These are phyloP conservation scores for Xylariaceae sp. DNA, from an alignment of 2,329 filamentous ascomycete species.

Conservation along the genomic window DNA sequence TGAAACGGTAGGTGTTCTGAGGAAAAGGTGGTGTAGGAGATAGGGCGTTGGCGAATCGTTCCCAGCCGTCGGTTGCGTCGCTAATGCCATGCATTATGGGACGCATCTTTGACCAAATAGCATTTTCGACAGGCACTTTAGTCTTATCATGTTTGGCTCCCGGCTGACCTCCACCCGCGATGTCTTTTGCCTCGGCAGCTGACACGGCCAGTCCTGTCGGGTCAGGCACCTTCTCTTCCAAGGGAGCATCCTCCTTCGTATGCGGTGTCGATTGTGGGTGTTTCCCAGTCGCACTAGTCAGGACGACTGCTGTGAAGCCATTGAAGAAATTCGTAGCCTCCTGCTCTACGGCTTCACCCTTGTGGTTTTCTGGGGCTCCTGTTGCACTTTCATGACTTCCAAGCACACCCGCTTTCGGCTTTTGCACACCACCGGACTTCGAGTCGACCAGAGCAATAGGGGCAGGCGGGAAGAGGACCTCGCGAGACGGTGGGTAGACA, in stretches of 20 bases:
- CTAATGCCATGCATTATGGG: constrained; percentile 61
- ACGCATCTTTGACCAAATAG: constrained; percentile 72
- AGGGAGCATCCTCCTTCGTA: constrained; percentile 29
- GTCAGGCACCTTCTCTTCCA: constrained; percentile 28
- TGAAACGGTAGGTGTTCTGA: constrained; percentile 46
- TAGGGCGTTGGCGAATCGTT: constrained; percentile 43
- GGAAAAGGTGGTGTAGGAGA: constrained; percentile 63
- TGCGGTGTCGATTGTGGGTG: constrained; percentile 62
- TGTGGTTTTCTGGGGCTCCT: constrained; percentile 76
- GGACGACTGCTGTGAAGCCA: constrained; percentile 65
- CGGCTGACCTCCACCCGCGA: constrained; percentile 44
- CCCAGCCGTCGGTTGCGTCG: constrained; percentile 46
- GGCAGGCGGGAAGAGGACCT: constrained; percentile 69
- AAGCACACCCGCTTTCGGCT: constrained; percentile 69
- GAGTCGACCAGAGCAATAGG: constrained; percentile 69
- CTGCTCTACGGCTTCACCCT: constrained; percentile 78
- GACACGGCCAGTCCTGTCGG: constrained; percentile 35
- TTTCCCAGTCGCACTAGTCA: constrained; percentile 73
- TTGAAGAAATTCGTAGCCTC: constrained; percentile 80
- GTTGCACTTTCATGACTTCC: constrained; percentile 75
- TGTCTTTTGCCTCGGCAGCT: constrained; percentile 39
- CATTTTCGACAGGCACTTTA: constrained; percentile 71
- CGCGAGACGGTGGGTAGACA: constrained; percentile 58
- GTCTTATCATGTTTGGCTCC: constrained; percentile 64
- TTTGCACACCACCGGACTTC: constrained; percentile 70